A percentile compares a stretch with the other conserved stretches of the same genome.
phyloP scores from a whole-genome alignment of 148 eudicot genomes.

The Spergularia bocconei region DNA sequence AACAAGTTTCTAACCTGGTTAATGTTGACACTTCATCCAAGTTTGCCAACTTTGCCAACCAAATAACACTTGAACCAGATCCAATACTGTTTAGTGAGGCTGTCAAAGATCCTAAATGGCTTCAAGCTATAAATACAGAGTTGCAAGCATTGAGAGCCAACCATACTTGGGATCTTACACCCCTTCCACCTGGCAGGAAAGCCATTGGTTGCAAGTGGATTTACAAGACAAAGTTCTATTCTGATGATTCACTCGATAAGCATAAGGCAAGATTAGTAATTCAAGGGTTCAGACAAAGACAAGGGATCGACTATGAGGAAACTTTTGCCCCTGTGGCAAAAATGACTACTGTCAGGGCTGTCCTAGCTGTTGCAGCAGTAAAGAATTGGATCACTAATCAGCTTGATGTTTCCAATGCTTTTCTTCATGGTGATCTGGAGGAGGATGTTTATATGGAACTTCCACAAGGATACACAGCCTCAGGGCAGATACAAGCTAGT shows the following conservation, averaged over 20 bases:
- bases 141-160: not conserved
- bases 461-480: too few relatives aligned
- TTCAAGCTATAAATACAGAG: not conserved
- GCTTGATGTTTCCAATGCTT: too few relatives aligned
- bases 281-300: not conserved
- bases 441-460: too few relatives aligned
- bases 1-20: not conserved
- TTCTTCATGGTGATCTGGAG: too few relatives aligned
- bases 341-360: too few relatives aligned
- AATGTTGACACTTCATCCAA: not conserved
- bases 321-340: too few relatives aligned
- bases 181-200: not conserved
- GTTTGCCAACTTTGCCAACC: not conserved
- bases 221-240: not conserved
- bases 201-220: not conserved
- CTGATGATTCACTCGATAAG: not conserved
- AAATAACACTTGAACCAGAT: not conserved
- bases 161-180: not conserved
- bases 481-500: too few relatives aligned
- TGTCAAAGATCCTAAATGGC: not conserved
- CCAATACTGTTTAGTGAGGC: not conserved
- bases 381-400: too few relatives aligned
- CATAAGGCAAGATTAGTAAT: not conserved
- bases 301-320: not conserved
- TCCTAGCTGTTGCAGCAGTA: too few relatives aligned